Conservation (phyloP, 2,329 filamentous ascomycete species). For the Pseudogymnoascus sp. region DNA sequence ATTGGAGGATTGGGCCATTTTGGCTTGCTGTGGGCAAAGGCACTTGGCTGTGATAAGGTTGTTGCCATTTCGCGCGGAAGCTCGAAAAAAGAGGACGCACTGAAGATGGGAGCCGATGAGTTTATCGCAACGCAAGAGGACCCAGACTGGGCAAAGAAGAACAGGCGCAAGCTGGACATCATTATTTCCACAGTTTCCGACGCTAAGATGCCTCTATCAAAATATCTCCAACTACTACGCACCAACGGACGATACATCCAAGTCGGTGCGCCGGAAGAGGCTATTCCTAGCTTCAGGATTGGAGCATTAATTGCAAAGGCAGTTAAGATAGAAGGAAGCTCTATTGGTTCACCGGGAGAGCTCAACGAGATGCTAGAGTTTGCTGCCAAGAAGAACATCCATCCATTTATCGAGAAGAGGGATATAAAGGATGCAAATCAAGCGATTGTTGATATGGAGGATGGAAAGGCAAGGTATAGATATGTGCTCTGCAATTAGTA, state of each 20-base stretch:
- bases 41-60: slow-evolving; percentile 59
- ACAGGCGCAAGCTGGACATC: slow-evolving; percentile 46
- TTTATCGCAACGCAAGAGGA: slow-evolving; percentile 50
- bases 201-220: slow-evolving; percentile 52
- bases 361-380: slow-evolving; percentile 56
- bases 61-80: slow-evolving; percentile 57
- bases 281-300: slow-evolving; percentile 45
- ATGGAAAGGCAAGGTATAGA: slow-evolving; percentile 46
- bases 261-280: slow-evolving; percentile 58
- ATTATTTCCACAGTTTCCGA: slow-evolving; percentile 52
- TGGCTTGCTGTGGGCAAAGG: slow-evolving; percentile 62
- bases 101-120: slow-evolving; percentile 52
- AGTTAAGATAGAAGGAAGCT: slow-evolving; percentile 37
- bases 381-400: slow-evolving; percentile 50
- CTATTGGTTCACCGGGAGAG: slow-evolving; percentile 38
- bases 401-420: slow-evolving; percentile 49
- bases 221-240: slow-evolving; percentile 55
- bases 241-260: slow-evolving; percentile 56
- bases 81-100: slow-evolving; percentile 51
- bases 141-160: slow-evolving; percentile 49
- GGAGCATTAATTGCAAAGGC: slow-evolving; percentile 52
- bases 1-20: slow-evolving; percentile 70
- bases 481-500: slow-evolving; percentile 41
- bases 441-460: slow-evolving; percentile 49
- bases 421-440: slow-evolving; percentile 53